Conservation (phyloP, 176 grass and related monocot genomes). For the Carex parvula region DNA sequence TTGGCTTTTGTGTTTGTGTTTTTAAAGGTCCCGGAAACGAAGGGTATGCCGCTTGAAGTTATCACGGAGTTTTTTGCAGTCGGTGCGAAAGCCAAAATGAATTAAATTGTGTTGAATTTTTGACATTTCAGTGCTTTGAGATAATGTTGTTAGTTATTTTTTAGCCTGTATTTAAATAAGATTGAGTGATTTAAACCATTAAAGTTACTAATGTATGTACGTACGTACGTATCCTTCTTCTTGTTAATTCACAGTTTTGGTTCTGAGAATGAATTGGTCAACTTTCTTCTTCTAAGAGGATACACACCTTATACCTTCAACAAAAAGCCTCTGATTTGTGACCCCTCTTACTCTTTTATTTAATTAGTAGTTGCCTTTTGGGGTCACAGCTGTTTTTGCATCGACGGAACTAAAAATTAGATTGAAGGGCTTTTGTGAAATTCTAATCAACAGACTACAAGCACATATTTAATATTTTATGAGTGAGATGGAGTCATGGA, state of each 20-base stretch:
- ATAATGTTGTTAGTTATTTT: background rate
- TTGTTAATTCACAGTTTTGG: background rate
- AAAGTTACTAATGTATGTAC: background rate
- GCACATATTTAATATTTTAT: too few species aligned
- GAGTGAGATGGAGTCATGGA: too few species aligned
- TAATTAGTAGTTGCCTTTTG: background rate
- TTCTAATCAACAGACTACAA: too few species aligned
- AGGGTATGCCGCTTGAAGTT: slow-evolving; percentile 90
- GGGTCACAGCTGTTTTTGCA: background rate
- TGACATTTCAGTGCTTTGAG: background rate
- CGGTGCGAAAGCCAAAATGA: slow-evolving; percentile 42
- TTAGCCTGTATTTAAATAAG: background rate
- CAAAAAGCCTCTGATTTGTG: background rate
- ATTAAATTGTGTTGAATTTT: slow-evolving; percentile 15
- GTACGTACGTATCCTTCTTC: background rate
- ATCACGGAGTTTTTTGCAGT: slow-evolving; percentile 81
- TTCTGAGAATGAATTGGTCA: background rate
- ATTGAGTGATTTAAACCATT: background rate
- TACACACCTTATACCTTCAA: background rate
- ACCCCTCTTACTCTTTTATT: background rate
- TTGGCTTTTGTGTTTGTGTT: slow-evolving; percentile 67
- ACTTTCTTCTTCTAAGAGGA: background rate
- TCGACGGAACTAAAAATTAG: too few species aligned
- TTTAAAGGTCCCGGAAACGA: slow-evolving; percentile 83
- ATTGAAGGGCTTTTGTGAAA: too few species aligned